These are phyloP conservation scores for Sugiyamaella sp. DNA, from an alignment of 1,139 yeast species.

Conservation along the genomic window DNA sequence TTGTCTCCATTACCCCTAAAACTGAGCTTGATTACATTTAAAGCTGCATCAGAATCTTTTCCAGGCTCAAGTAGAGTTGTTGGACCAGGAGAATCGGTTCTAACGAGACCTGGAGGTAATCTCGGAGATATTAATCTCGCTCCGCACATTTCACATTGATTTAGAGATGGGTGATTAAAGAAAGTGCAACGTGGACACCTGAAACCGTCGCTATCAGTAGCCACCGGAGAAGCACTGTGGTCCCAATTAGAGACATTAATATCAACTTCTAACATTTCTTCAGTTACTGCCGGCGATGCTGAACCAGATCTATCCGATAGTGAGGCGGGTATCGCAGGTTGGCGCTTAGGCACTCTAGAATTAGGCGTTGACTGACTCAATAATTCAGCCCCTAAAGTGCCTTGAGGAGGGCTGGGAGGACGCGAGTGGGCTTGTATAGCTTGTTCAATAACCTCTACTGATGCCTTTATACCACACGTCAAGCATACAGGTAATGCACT, in stretches of 20 bases:
- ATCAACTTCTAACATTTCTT: neutral
- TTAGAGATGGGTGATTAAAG: slow-evolving; percentile 76
- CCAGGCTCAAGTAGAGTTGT: slow-evolving; percentile 27
- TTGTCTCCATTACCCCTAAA: slow-evolving; percentile 44
- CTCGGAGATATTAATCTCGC: slow-evolving; percentile 50
- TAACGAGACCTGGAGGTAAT: slow-evolving; percentile 35
- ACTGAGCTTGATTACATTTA: slow-evolving; percentile 37
- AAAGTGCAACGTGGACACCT: slow-evolving; percentile 85
- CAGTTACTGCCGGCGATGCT: neutral
- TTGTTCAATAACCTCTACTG: slow-evolving; percentile 42
- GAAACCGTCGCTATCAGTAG: slow-evolving; percentile 43
- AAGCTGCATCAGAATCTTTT: slow-evolving; percentile 31
- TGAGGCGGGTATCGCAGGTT: neutral
- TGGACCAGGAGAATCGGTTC: slow-evolving; percentile 35
- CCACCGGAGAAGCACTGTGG: slow-evolving; percentile 1
- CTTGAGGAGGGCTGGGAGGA: slow-evolving; percentile 14
- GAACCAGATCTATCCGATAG: slow-evolving; percentile 2
- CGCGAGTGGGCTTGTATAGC: slow-evolving; percentile 30
- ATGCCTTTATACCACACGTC: slow-evolving; percentile 73
- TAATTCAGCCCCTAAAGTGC: neutral
- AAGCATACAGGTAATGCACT: slow-evolving; percentile 59
- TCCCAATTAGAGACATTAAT: neutral
- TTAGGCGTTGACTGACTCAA: neutral
- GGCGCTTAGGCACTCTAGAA: neutral
- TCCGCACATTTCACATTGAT: slow-evolving; percentile 87